Base-by-base conservation (phyloP, 352 stramenopile genomes). In the Phytophthora pluvialis region DNA sequence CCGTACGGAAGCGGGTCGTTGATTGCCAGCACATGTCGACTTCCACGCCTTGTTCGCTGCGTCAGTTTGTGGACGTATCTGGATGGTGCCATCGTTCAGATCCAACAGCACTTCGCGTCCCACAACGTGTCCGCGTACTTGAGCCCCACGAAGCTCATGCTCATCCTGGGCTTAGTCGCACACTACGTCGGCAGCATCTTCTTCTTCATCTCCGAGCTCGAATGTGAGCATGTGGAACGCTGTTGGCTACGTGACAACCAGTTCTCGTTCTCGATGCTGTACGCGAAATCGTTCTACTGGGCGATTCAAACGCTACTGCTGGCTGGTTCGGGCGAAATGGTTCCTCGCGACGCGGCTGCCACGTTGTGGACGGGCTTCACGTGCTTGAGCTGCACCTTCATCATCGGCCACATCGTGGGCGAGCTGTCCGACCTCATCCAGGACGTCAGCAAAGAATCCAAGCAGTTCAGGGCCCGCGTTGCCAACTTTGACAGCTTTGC, bases 401-500 rank as follows among this genome's bases (percentile, higher is more conserved):
- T 91, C 44, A 89, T 93, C 54, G 83, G 85, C 0, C 78, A 91
- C 47, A 86, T 92, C 35, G 71, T 92, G 25, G 85, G 82, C 1
- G 83, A 90, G 39, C 60, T 93, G 7, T 91, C 86, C 0, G 83
- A 91, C 9, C 64, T 94, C 5, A 93, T 94, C 21, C 67, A 90
- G 5, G 78, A 90, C 16, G 72, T 93, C 25, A 80, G 83, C 13
- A 93, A 93, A 47, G 81, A 93, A 32, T 73, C 46, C 0, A 92
- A 93, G 29, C 70, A 93, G 28, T 83, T 89, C 57, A 89, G 91
- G 44, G 64, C 64, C 9, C 81, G 80, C 0, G 78, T 92, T 11
- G 80, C 90, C 12, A 89, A 73, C 53, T 94, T 93, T n/a, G 84
- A 92, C 38, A 48, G 76, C 1, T 94, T 90, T 47, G 84, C 83